Base-by-base conservation (phyloP, 768 basidiomycete genomes). In the Tylopilus subfusipes region DNA sequence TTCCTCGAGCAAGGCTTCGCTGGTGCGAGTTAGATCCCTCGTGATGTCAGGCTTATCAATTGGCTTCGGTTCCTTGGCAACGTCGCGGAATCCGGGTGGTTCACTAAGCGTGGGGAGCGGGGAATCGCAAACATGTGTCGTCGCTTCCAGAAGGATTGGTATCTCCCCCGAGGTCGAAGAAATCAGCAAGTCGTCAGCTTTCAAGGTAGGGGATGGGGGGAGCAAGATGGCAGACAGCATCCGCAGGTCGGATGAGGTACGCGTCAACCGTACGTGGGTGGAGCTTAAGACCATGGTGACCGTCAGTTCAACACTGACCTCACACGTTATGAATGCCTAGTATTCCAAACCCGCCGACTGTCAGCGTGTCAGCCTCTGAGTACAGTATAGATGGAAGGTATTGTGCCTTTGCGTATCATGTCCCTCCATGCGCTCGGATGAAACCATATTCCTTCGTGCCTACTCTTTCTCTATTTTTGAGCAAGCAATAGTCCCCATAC, bases 401-500 rank as follows among this genome's bases (percentile, higher is more conserved):
- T 45, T 19, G 36, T 44, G 36, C 34, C 18, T 54, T 48, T 55
- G 58, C 42, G 43, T 43, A 56, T 48, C 55, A 58, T 40, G 58
- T 48, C 14, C 47, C 48, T 18, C 25, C 50, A 18, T 55, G 19
- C 34, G 54, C 50, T 42, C 34, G 57, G 24, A 55, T 29, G 40
- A 63, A 58, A 19, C 56, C 54, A 5, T 43, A 56, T 48, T 71
- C 71, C 58, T 72, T 72, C 33, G 14, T 50, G 46, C 48, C 39
- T 34, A 73, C 55, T 18, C 48, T 63, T 56, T 66, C 73, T 61
- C 69, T 80, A 59, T 92, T 86, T 69, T 78, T 83, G 56, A 99
- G 75, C 57, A 99, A 67, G 68, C 95, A 97, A 68, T 93, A 97
- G 63, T 98, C 92, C 2, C 96, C 96, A 69, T 81, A 97, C 54